phyloP scores from a whole-genome alignment of 805 yeast genomes.

The Saccharomycopsis sp. region DNA sequence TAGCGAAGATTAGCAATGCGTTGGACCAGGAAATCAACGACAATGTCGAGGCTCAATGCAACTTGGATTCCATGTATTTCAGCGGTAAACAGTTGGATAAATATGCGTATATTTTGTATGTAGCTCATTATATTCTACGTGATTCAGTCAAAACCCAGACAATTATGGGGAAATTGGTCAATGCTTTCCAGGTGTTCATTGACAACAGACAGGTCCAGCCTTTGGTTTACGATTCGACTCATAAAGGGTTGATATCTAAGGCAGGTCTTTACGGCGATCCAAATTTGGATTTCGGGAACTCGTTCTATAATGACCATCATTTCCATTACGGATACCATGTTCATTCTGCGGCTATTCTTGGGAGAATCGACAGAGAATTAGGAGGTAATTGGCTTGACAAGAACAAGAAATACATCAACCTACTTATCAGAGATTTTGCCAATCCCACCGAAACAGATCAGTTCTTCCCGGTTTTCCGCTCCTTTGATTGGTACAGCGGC shows the following conservation, averaged over 20 bases:
- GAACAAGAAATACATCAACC: slow-evolving; percentile 45
- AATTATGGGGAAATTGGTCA: slow-evolving; percentile 52
- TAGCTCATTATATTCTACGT: slow-evolving; percentile 56
- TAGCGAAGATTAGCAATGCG: slow-evolving; percentile 36
- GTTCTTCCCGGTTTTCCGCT: slow-evolving; percentile 58
- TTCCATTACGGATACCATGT: slow-evolving; percentile 73
- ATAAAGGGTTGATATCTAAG: slow-evolving; percentile 73
- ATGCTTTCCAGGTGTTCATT: slow-evolving; percentile 64
- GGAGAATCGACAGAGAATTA: slow-evolving; percentile 43
- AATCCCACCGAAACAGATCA: slow-evolving; percentile 49
- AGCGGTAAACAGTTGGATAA: slow-evolving; percentile 86
- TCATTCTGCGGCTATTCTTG: slow-evolving; percentile 61
- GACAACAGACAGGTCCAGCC: slow-evolving; percentile 65
- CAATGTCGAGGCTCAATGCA: slow-evolving; percentile 51
- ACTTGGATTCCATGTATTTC: slow-evolving; percentile 81
- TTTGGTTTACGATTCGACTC: slow-evolving; percentile 67
- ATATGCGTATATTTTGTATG: slow-evolving; percentile 80
- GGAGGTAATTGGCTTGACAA: slow-evolving; percentile 48
- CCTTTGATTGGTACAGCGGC: slow-evolving; percentile 71
- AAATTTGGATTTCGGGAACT: slow-evolving; percentile 64
- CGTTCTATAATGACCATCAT: slow-evolving; percentile 69
- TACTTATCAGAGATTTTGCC: slow-evolving; percentile 61
- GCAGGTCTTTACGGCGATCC: slow-evolving; percentile 47
- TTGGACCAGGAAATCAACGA: slow-evolving; percentile 48
- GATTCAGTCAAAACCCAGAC: slow-evolving; percentile 45